Conservation (phyloP, 1,284 basidiomycete genomes). For the Trichosporon asahii region DNA sequence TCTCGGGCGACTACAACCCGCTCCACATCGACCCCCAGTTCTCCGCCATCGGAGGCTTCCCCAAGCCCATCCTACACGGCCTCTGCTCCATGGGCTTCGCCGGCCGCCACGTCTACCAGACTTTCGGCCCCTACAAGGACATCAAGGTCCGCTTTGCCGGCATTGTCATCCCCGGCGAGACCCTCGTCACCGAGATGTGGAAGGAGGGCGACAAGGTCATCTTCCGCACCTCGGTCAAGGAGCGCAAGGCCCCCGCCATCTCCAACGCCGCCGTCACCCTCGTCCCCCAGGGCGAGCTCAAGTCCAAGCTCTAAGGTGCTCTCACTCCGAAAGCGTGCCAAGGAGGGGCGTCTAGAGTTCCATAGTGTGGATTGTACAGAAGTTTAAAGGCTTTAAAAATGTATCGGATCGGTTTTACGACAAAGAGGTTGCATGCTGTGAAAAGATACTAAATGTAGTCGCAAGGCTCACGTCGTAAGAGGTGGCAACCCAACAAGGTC, state of each 20-base stretch:
- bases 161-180: slow-evolving; percentile 87
- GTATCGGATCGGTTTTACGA: neutral
- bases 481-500: slow-evolving; percentile 8
- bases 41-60: slow-evolving; percentile 89
- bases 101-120: slow-evolving; percentile 87
- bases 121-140: slow-evolving; percentile 80
- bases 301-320: slow-evolving; percentile 49
- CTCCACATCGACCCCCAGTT: slow-evolving; percentile 92
- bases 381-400: neutral
- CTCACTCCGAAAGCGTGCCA: neutral
- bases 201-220: slow-evolving; percentile 89
- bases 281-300: slow-evolving; percentile 31
- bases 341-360: neutral
- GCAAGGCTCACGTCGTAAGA: neutral
- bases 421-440: too few species aligned
- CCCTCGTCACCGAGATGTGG: slow-evolving; percentile 94
- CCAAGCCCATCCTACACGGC: slow-evolving; percentile 73
- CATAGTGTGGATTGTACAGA: neutral
- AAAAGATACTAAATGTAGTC: too few species aligned
- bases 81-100: slow-evolving; percentile 92
- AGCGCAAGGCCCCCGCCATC: slow-evolving; percentile 55
- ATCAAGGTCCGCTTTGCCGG: slow-evolving; percentile 84
- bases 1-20: slow-evolving; percentile 89
- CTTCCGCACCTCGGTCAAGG: slow-evolving; percentile 62
- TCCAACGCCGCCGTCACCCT: slow-evolving; percentile 57